Conservation (phyloP, 345 rosid species). For the Rhizophora apiculata region DNA sequence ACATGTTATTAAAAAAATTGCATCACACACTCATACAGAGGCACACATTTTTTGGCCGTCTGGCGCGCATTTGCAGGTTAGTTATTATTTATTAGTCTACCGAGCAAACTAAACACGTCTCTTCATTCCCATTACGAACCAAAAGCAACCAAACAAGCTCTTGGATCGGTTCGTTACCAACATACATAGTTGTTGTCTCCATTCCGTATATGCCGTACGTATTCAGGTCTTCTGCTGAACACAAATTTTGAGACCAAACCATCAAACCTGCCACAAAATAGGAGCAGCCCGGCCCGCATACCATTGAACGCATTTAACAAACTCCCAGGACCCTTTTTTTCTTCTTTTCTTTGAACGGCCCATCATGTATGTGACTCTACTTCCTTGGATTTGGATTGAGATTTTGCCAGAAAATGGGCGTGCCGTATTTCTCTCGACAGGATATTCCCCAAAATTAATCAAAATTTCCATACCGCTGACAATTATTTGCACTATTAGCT, state of each 20-base stretch:
- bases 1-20: too few species aligned
- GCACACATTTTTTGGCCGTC: too few species aligned
- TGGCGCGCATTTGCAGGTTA: too few species aligned
- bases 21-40: too few species aligned
- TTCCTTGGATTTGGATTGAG: constrained; percentile 11
- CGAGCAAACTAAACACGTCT: too few species aligned
- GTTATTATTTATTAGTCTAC: too few species aligned
- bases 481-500: constrained; percentile 38
- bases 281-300: constrained; percentile 28
- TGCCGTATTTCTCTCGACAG: constrained; percentile 32
- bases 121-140: too few species aligned
- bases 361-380: constrained; percentile 36
- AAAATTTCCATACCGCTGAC: constrained; percentile 41
- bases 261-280: constrained; percentile 22
- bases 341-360: constrained; percentile 40
- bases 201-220: not conserved
- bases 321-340: constrained; percentile 50
- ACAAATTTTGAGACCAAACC: constrained; percentile 60
- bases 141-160: too few species aligned
- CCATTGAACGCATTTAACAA: constrained; percentile 39
- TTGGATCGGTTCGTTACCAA: too few species aligned
- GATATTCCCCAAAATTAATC: constrained; percentile 41
- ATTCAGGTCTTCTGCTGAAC: constrained; percentile 46
- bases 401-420: constrained; percentile 43
- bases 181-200: too few species aligned